These are phyloP conservation scores for Cryptosporidium baileyi DNA, from an alignment of 169 alveolate genomes.

Conservation along the genomic window DNA sequence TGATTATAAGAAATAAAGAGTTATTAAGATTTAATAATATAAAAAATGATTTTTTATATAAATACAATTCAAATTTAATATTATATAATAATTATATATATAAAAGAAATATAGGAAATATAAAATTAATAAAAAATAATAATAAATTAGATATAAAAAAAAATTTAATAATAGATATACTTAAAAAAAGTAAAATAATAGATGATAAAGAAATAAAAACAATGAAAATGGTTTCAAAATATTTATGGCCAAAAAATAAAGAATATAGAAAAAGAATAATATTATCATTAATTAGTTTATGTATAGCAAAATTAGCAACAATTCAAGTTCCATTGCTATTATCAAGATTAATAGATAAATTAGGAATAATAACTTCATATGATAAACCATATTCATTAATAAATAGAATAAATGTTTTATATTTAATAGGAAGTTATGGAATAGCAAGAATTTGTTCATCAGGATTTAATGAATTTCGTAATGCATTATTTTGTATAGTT, in stretches of 20 bases:
- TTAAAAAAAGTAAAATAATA: conserved; percentile 27
- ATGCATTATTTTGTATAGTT: conserved; percentile 74
- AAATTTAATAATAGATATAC: neutral
- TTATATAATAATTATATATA: too few species aligned
- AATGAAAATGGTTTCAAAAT: conserved; percentile 6
- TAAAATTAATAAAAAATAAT: neutral
- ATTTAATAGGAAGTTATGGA: conserved; percentile 33
- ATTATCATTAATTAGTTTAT: conserved; percentile 11
- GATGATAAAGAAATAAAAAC: conserved; percentile 1
- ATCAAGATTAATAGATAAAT: conserved; percentile 70
- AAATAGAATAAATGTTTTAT: neutral
- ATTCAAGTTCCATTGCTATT: conserved; percentile 76
- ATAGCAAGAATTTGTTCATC: conserved; percentile 68
- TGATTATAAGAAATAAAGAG: too few species aligned
- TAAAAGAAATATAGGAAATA: neutral
- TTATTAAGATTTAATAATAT: too few species aligned
- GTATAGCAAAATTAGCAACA: conserved; percentile 74
- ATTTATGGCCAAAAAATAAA: conserved; percentile 56
- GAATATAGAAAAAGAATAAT: conserved; percentile 26
- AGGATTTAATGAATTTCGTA: conserved; percentile 75
- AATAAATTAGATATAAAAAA: neutral
- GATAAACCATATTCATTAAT: neutral
- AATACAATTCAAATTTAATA: too few species aligned
- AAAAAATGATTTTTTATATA: too few species aligned
- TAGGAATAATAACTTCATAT: neutral